A percentile compares a stretch with the other conserved stretches of the same genome.
phyloP scores from a whole-genome alignment of 2,329 filamentous ascomycete genomes.

The Arthrocladium fulminans region DNA sequence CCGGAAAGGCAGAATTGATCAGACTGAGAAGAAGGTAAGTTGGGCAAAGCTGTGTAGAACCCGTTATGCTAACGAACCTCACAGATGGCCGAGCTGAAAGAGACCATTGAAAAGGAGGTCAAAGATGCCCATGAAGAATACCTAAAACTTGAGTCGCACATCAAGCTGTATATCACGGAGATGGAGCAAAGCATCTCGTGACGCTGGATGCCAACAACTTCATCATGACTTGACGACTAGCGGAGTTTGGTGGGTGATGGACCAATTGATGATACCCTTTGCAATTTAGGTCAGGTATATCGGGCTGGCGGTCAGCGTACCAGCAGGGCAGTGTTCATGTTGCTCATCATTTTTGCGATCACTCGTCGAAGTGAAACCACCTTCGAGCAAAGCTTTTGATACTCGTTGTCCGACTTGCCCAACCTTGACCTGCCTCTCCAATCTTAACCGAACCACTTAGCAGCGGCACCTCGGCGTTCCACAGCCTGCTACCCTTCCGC shows the following conservation, averaged over 20 bases:
- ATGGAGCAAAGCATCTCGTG: constrained; percentile 78
- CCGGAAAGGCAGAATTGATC: constrained; percentile 85
- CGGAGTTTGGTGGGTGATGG: neutral
- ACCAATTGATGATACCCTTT: constrained; percentile 4
- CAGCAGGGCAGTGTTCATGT: neutral
- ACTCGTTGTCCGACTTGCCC: constrained; percentile 51
- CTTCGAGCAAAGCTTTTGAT: constrained; percentile 50
- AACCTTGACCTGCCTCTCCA: constrained; percentile 42
- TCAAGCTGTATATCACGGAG: constrained; percentile 95
- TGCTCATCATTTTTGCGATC: constrained; percentile 12
- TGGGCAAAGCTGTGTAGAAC: constrained; percentile 21
- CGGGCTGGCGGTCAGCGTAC: neutral
- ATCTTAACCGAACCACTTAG: constrained; percentile 49
- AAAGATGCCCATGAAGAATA: constrained; percentile 88
- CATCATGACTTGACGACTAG: constrained; percentile 1
- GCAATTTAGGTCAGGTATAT: neutral
- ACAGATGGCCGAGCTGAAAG: constrained; percentile 94
- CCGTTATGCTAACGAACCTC: constrained; percentile 20
- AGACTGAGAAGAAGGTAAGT: constrained; percentile 93
- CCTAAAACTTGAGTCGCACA: constrained; percentile 93
- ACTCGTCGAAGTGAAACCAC: constrained; percentile 55
- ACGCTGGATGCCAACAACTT: constrained; percentile 6
- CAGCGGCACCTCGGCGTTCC: constrained; percentile 49
- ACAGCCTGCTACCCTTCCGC: constrained; percentile 31
- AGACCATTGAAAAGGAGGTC: constrained; percentile 92